Evolutionary conservation across 2,329 filamentous ascomycete genomes (phyloP).

Genomic region (Beauveria brongniartii): DNA sequence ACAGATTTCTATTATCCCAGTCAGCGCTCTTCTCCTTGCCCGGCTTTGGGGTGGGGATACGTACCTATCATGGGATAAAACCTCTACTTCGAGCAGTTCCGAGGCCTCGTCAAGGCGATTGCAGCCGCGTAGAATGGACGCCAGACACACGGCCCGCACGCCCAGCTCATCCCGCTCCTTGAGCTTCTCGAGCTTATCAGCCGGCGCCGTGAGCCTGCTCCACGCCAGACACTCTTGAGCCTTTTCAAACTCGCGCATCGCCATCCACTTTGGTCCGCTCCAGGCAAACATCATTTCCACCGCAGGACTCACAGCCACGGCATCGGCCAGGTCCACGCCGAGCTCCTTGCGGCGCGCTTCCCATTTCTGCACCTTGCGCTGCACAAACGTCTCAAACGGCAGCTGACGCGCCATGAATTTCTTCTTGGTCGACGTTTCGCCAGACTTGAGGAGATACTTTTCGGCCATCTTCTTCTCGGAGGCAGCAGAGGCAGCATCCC

Average conservation of each 20-base stretch:
- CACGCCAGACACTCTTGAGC: conserved; percentile 58
- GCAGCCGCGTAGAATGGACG: conserved; percentile 57
- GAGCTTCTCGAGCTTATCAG: conserved; percentile 34
- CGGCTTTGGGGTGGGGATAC: conserved; percentile 14
- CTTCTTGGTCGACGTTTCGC: conserved; percentile 72
- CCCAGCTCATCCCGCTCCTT: conserved; percentile 51
- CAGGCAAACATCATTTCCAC: conserved; percentile 93
- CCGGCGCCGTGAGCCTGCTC: conserved; percentile 44
- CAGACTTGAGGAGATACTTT: conserved; percentile 62
- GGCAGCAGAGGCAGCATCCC: conserved; percentile 37
- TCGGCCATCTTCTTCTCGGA: conserved; percentile 57
- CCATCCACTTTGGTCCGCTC: conserved; percentile 83
- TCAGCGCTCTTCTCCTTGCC: background rate
- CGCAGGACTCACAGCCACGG: conserved; percentile 69
- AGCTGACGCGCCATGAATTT: conserved; percentile 82
- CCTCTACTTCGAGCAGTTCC: conserved; percentile 50
- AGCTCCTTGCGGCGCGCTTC: conserved; percentile 64
- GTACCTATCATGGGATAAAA: conserved; percentile 58
- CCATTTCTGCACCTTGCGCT: conserved; percentile 83
- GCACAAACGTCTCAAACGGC: conserved; percentile 81
- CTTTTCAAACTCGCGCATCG: conserved; percentile 50
- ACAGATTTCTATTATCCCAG: conserved; percentile 33
- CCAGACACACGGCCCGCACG: conserved; percentile 57
- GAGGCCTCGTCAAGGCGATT: conserved; percentile 58
- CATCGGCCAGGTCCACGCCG: conserved; percentile 65